A percentile compares a stretch with the other conserved stretches of the same genome.
phyloP scores from a whole-genome alignment of 352 stramenopile species.

The Pythium folliculosum region DNA sequence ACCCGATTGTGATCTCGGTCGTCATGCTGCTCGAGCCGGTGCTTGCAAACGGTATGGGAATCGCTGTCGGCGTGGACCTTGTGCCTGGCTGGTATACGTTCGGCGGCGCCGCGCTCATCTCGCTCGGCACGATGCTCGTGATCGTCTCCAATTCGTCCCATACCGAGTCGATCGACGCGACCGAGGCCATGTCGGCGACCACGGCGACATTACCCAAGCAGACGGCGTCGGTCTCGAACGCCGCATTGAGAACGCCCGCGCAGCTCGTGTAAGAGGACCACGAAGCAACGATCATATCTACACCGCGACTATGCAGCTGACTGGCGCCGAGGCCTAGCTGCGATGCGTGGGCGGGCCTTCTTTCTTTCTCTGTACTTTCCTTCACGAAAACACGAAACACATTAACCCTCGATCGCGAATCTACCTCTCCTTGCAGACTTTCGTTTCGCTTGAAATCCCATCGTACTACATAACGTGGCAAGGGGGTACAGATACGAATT shows the following conservation, averaged over 20 bases:
- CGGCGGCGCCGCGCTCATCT: slow-evolving; percentile 60
- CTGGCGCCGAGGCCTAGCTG: too few species aligned
- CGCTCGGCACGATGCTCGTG: slow-evolving; percentile 68
- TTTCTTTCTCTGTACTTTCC: slow-evolving; percentile 4
- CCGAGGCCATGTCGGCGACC: slow-evolving; percentile 63
- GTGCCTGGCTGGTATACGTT: slow-evolving; percentile 78
- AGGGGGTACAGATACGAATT: background rate
- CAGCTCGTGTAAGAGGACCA: slow-evolving; percentile 28
- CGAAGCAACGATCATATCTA: background rate
- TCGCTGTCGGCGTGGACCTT: slow-evolving; percentile 68
- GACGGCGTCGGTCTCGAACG: slow-evolving; percentile 34
- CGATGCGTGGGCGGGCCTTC: background rate
- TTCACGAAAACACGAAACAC: background rate
- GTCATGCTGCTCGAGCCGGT: slow-evolving; percentile 90
- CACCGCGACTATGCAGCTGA: background rate
- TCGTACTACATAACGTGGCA: too few species aligned
- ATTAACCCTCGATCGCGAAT: too few species aligned
- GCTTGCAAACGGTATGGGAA: slow-evolving; percentile 72
- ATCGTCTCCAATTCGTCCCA: slow-evolving; percentile 73
- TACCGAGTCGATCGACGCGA: slow-evolving; percentile 86
- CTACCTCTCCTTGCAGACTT: too few species aligned
- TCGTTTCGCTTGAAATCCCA: too few species aligned
- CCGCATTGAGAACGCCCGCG: slow-evolving; percentile 23
- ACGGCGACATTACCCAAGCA: slow-evolving; percentile 43
- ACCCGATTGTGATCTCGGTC: slow-evolving; percentile 87